These are phyloP conservation scores for Xylaria sp. DNA, from an alignment of 2,329 filamentous ascomycete genomes.

Conservation along the genomic window DNA sequence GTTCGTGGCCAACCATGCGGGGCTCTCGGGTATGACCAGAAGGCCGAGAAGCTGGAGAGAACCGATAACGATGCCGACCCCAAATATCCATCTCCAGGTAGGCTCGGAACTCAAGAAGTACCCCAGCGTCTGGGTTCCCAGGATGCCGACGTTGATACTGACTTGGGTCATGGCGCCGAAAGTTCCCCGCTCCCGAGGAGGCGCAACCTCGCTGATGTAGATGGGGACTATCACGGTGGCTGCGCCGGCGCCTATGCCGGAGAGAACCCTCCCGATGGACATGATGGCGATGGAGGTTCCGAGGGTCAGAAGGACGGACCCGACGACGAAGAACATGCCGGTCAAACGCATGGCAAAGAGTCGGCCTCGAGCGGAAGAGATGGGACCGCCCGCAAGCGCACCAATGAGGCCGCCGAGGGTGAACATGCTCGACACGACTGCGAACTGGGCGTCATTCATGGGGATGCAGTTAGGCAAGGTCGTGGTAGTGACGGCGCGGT, in stretches of 20 bases:
- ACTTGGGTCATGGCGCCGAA: constrained; percentile 90
- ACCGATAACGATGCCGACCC: constrained; percentile 75
- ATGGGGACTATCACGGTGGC: constrained; percentile 93
- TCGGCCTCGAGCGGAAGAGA: constrained; percentile 82
- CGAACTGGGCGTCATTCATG: constrained; percentile 85
- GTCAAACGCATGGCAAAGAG: constrained; percentile 80
- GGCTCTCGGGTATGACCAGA: constrained; percentile 85
- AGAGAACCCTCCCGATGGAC: constrained; percentile 78
- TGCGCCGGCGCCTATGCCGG: constrained; percentile 86
- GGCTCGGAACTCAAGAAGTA: constrained; percentile 85
- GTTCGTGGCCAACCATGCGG: constrained; percentile 82
- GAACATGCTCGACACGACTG: constrained; percentile 88
- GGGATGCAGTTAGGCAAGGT: constrained; percentile 80
- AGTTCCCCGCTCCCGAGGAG: constrained; percentile 76
- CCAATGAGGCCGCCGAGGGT: constrained; percentile 88
- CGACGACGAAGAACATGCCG: constrained; percentile 78
- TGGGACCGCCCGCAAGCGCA: constrained; percentile 79
- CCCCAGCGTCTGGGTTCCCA: constrained; percentile 83
- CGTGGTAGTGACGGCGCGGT: constrained; percentile 38
- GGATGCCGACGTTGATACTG: constrained; percentile 90
- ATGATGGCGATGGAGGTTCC: constrained; percentile 74
- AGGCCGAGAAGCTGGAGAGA: constrained; percentile 74
- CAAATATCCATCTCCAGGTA: constrained; percentile 87
- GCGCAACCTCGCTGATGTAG: constrained; percentile 92
- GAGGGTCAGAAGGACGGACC: constrained; percentile 79